Conservation (phyloP, 371 early-diverging fungal species). For the Rhizopus arrhizus region DNA sequence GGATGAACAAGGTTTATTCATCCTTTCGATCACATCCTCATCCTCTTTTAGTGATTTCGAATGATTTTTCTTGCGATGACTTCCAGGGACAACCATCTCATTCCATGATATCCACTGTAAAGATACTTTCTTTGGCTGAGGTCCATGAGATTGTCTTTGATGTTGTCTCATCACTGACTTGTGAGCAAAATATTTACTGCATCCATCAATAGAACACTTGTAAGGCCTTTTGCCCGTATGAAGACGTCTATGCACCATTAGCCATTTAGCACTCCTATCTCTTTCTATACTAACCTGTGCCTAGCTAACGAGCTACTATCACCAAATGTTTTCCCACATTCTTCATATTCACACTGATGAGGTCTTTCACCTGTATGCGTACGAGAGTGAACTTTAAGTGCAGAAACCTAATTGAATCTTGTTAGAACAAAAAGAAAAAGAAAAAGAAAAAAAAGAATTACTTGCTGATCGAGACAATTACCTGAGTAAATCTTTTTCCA, state of each 20-base stretch:
- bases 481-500: constrained; percentile 71
- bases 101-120: constrained; percentile 41
- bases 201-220: constrained; percentile 56
- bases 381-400: constrained; percentile 71
- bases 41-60: neutral
- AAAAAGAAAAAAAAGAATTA: neutral
- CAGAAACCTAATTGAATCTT: constrained; percentile 49
- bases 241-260: constrained; percentile 40
- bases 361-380: constrained; percentile 78
- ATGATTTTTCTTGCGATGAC: neutral
- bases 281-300: constrained; percentile 32
- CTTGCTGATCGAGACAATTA: constrained; percentile 5
- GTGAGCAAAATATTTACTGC: constrained; percentile 61
- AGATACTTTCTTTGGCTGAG: constrained; percentile 20
- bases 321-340: constrained; percentile 57
- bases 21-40: too few relatives aligned
- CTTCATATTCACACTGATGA: constrained; percentile 62
- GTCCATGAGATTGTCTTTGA: constrained; percentile 31
- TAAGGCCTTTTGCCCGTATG: constrained; percentile 71
- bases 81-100: constrained; percentile 13
- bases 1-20: neutral
- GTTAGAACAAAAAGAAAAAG: neutral
- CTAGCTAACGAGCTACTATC: constrained; percentile 55
- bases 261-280: neutral
- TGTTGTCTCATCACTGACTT: constrained; percentile 66